Evolutionary conservation across 345 rosid genomes (phyloP).

Genomic region (Pistacia integerrima): DNA sequence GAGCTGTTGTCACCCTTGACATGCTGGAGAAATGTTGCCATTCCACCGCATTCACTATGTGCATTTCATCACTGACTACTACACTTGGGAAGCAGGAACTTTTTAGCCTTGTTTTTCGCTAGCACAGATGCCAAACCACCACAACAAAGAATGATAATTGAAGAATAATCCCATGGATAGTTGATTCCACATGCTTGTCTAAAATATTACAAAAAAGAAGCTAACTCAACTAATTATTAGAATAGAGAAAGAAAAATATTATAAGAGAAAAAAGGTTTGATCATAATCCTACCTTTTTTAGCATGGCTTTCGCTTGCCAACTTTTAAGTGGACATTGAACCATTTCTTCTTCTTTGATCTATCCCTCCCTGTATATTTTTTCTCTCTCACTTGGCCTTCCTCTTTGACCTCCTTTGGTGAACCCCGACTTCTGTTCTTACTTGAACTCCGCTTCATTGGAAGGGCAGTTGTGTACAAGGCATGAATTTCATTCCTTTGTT

Average conservation of each 20-base stretch:
- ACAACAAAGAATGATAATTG: constrained; percentile 13
- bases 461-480: constrained; percentile 71
- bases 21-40: constrained; percentile 16
- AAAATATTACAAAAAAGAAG: neutral
- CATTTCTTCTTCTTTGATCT: constrained; percentile 80
- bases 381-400: constrained; percentile 60
- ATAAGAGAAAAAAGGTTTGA: neutral
- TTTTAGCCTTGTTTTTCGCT: constrained; percentile 9
- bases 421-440: constrained; percentile 64
- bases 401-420: constrained; percentile 61
- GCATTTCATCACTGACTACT: constrained; percentile 4
- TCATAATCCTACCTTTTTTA: constrained; percentile 34
- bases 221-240: neutral
- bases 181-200: constrained; percentile 6
- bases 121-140: constrained; percentile 13
- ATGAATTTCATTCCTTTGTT: constrained; percentile 79
- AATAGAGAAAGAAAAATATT: neutral
- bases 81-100: constrained; percentile 2
- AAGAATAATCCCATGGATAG: neutral
- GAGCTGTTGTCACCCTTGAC: constrained; percentile 27
- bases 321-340: constrained; percentile 81
- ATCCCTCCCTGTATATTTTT: constrained; percentile 54
- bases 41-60: constrained; percentile 7
- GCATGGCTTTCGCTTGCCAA: constrained; percentile 92
- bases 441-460: constrained; percentile 61